Percentiles rank a stretch among this genome's conserved stretches.
Evolutionary conservation across 2,329 filamentous ascomycete genomes (phyloP).

Genomic region (Nannizzia gypsea): DNA sequence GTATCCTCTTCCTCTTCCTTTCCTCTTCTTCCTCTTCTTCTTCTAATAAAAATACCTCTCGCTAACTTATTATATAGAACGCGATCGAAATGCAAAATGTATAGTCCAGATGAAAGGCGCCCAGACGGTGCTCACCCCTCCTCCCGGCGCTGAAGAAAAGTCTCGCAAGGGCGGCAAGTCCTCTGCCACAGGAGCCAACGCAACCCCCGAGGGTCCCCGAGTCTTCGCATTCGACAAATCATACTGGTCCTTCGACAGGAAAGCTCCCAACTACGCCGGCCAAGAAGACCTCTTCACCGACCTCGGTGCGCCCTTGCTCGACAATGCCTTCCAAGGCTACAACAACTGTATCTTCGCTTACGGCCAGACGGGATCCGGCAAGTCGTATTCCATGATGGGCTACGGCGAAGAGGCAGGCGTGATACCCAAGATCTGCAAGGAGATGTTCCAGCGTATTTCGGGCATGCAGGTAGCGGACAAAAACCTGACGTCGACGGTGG

Average conservation of each 20-base stretch:
- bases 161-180: constrained; percentile 31
- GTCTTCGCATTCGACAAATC: constrained; percentile 92
- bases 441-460: constrained; percentile 86
- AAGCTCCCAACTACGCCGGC: constrained; percentile 70
- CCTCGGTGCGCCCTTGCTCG: constrained; percentile 75
- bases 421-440: constrained; percentile 90
- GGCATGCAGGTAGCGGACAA: constrained; percentile 57
- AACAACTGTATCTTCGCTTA: constrained; percentile 99
- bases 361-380: constrained; percentile 94
- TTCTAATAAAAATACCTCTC: background rate
- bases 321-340: constrained; percentile 97
- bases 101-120: constrained; percentile 92
- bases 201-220: constrained; percentile 57
- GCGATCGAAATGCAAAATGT: constrained; percentile 84
- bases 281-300: constrained; percentile 84
- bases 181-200: constrained; percentile 16
- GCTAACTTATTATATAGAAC: constrained; percentile 46
- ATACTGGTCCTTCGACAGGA: constrained; percentile 93
- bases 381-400: constrained; percentile 99
- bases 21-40: too few relatives aligned
- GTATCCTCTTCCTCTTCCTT: constrained; percentile 36
- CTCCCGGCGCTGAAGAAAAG: constrained; percentile 46
- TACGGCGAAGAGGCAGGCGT: constrained; percentile 93
- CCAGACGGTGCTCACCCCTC: constrained; percentile 75
- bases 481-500: constrained; percentile 76